Percentiles rank a stretch among this genome's conserved stretches.
These are phyloP conservation scores for Hsuehochloa calcarea DNA, from an alignment of 176 grass and related monocot genomes.

Conservation along the genomic window DNA sequence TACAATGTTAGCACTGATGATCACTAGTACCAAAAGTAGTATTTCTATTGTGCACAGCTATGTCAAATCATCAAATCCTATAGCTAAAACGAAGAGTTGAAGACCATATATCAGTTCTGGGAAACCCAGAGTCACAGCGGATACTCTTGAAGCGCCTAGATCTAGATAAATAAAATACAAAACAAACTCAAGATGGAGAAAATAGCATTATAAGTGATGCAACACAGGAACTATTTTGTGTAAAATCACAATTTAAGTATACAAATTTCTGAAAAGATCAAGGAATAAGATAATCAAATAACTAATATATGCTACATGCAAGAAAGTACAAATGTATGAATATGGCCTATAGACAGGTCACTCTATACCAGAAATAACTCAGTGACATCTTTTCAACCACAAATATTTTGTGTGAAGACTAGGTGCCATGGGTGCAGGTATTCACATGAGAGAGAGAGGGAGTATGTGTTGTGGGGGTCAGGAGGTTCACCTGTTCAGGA, in stretches of 20 bases:
- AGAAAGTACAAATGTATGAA: not conserved
- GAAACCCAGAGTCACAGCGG: not conserved
- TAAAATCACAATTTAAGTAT: not conserved
- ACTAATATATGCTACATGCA: not conserved
- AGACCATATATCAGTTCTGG: not conserved
- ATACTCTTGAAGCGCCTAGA: not conserved
- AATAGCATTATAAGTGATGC: not conserved
- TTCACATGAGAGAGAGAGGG: not conserved
- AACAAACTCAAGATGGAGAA: not conserved
- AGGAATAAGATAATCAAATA: not conserved
- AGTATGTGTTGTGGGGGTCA: too few relatives aligned
- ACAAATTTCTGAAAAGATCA: not conserved
- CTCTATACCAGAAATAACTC: not conserved
- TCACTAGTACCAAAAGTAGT: not conserved
- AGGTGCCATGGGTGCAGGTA: not conserved
- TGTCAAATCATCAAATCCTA: not conserved
- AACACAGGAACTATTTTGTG: not conserved
- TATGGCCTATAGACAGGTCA: not conserved
- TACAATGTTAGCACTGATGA: conserved; percentile 20
- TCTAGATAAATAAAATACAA: not conserved
- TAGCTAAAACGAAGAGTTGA: not conserved
- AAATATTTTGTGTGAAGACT: not conserved
- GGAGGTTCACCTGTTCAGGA: conserved; percentile 71
- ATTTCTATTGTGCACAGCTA: not conserved
- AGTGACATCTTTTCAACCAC: not conserved